Percentiles rank a stretch among this genome's conserved stretches.
Conservation (phyloP, 2,329 filamentous ascomycete genomes). For the Aspergillus uvarum region DNA sequence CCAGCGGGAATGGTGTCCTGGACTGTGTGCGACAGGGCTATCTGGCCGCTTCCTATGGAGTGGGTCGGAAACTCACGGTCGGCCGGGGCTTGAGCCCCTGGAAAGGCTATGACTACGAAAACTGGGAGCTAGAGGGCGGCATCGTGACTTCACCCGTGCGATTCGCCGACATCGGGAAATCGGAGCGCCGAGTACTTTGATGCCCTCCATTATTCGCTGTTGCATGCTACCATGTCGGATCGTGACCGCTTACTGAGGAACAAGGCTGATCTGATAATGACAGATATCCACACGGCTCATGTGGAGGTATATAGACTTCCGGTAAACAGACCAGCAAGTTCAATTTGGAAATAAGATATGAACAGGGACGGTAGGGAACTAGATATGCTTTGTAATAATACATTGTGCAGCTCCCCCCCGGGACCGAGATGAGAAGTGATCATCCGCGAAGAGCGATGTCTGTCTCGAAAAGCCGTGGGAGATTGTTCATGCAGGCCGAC, state of each 20-base stretch:
- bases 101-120: constrained; percentile 21
- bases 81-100: constrained; percentile 15
- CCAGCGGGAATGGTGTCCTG: constrained; percentile 49
- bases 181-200: constrained; percentile 15
- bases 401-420: background rate
- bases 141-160: constrained; percentile 30
- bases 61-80: constrained; percentile 32
- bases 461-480: background rate
- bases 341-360: background rate
- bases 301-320: background rate
- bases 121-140: constrained; percentile 34
- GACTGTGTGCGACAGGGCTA: constrained; percentile 59
- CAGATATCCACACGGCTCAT: background rate
- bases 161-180: constrained; percentile 9
- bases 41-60: constrained; percentile 49
- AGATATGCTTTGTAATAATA: background rate
- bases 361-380: background rate
- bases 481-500: background rate
- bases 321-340: background rate
- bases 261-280: background rate
- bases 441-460: background rate
- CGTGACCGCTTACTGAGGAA: background rate
- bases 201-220: background rate
- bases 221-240: background rate
- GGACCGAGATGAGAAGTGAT: background rate